These are phyloP conservation scores for Rosa persica DNA, from an alignment of 306 rosid species.

Conservation along the genomic window DNA sequence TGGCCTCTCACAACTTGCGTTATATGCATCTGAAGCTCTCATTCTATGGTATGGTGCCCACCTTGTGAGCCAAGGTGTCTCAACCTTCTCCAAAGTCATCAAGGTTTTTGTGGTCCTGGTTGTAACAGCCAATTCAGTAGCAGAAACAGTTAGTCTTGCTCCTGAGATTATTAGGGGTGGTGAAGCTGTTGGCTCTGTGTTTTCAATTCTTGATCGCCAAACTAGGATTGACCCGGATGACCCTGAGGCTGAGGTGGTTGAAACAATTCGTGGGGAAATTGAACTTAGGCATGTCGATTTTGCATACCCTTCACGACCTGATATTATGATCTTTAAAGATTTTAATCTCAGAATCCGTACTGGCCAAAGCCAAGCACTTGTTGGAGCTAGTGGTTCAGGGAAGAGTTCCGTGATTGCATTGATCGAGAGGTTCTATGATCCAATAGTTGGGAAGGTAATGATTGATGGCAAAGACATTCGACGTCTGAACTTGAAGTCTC, in stretches of 20 bases:
- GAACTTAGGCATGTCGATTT: constrained; percentile 96
- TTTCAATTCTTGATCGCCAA: constrained; percentile 76
- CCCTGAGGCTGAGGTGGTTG: constrained; percentile 73
- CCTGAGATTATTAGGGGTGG: constrained; percentile 98
- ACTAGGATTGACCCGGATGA: constrained; percentile 90
- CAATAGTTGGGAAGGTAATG: constrained; percentile 86
- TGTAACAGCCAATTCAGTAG: constrained; percentile 95
- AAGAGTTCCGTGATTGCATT: constrained; percentile 89
- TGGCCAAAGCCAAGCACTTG: constrained; percentile 95
- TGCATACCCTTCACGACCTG: constrained; percentile 87
- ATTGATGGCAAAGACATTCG: constrained; percentile 89
- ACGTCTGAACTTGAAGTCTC: constrained; percentile 66
- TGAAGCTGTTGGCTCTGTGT: constrained; percentile 89
- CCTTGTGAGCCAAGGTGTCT: constrained; percentile 74
- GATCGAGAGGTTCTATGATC: constrained; percentile 92
- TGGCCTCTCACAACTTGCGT: constrained; percentile 88
- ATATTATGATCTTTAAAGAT: constrained; percentile 87
- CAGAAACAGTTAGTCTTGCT: constrained; percentile 97
- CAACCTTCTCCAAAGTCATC: constrained; percentile 88
- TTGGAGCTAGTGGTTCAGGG: constrained; percentile 97
- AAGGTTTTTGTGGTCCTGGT: constrained; percentile 92
- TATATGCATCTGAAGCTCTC: constrained; percentile 89
- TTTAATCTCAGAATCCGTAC: constrained; percentile 75
- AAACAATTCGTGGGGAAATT: constrained; percentile 79
- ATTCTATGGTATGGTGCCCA: constrained; percentile 93